Conservation (phyloP, 805 yeast species). For the Candida maris region DNA sequence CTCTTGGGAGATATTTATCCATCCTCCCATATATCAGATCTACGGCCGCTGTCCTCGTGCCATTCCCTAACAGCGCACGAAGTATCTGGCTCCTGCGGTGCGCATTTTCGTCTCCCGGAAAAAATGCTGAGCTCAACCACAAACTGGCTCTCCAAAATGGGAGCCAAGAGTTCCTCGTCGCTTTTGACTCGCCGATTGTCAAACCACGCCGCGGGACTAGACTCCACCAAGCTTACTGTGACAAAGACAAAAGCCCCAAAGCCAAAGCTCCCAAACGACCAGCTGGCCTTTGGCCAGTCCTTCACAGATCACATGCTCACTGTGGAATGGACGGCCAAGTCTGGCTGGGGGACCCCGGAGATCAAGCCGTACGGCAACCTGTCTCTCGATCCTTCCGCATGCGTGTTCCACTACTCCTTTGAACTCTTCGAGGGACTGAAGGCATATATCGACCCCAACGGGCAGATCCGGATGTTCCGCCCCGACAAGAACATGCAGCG, state of each 20-base stretch:
- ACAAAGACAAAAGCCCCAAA: conserved; percentile 49
- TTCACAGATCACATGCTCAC: conserved; percentile 90
- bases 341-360: conserved; percentile 88
- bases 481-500: conserved; percentile 89
- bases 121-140: too few relatives aligned
- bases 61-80: too few relatives aligned
- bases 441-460: conserved; percentile 70
- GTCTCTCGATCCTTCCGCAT: conserved; percentile 77
- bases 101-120: too few relatives aligned
- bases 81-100: too few relatives aligned
- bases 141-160: too few relatives aligned
- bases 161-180: too few relatives aligned
- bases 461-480: conserved; percentile 78
- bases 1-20: too few relatives aligned
- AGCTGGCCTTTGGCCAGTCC: conserved; percentile 65
- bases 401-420: conserved; percentile 92
- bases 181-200: too few relatives aligned
- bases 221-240: conserved; percentile 51
- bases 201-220: conserved; percentile 41
- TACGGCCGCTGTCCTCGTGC: too few relatives aligned
- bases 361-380: conserved; percentile 82
- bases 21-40: too few relatives aligned
- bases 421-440: conserved; percentile 95
- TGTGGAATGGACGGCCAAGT: conserved; percentile 70
- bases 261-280: conserved; percentile 52